Base-by-base conservation (phyloP, 2,329 filamentous ascomycete species). In the Elsinoe australis region DNA sequence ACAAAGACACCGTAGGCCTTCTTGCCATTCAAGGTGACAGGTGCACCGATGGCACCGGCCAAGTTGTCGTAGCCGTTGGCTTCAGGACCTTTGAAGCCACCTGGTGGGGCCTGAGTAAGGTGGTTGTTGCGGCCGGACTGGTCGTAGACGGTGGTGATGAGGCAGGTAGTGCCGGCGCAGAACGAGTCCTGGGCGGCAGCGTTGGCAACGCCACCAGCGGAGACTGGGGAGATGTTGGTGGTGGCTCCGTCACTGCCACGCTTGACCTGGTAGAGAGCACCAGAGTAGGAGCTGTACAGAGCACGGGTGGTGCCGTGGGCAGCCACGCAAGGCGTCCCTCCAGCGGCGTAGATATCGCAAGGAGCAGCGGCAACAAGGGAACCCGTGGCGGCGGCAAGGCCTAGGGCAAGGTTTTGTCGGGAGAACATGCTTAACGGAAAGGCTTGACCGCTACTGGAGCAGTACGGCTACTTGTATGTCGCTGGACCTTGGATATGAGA, bases 251-350 rank as follows among this genome's bases (percentile, higher is more conserved):
- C 70, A 4, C 76, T 80, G 44, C 64, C 72, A 38, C 79, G 78
- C 48, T 68, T 68, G 2, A 82, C 70, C 54, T 82, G 76, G 60
- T 83, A 82, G 1, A 82, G 72, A 0, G 73, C 44, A 3, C 75
- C 74, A 5, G 46, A 66, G 64, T 65, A 82, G 45, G 67, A 56
- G 54, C 62, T 70, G 62, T 81, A 82, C 5, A 83, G 61, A 12
- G 78, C 76, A 3, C 79, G 74, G 49, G 79, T 82, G n/a, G 78
- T 82, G 59, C 75, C 75, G 58, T 82, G 79, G 0, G 79, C 79
- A 0, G 79, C 79, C 8, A 82, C 64, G 55, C 79, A 83, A n/a
- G 78, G 76, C 1, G 76, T 80, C 44, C 71, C 70, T 0, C 76
- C 78, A 0, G 70, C 67, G 1, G 70, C 58, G 63, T 82, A 83